Evolutionary conservation across 2,329 filamentous ascomycete species (phyloP), one percentile per base, ranked within the genome.

Genomic region (Monascus ruber): DNA sequence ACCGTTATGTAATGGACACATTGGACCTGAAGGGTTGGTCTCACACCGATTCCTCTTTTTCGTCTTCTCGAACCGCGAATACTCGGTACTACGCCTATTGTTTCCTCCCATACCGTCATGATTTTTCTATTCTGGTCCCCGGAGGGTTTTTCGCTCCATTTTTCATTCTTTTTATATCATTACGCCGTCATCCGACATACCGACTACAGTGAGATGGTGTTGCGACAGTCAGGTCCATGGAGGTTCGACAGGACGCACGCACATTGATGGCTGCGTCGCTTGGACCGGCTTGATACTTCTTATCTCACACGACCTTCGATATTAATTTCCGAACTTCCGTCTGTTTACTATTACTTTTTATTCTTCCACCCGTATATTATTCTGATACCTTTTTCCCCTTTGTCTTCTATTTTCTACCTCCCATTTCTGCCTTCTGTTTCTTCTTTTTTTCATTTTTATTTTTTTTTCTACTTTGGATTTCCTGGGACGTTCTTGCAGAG

Each of bases 1-100:
- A 75, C 83, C 56, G 80, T 98, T 68, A 96, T 96, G 89, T 96
- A 74, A 70, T 53, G 53, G 48, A 34, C 42, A 45, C 44, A 45
- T 50, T 17, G 17, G 17, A 17, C 17, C 17, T 17, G 17, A 17
- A 17, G 17, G 17, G 17, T 17, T 17, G 17, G 17, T 17, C 17
- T 17, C 17, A 17, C 3, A 17, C 17, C 17, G 17, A 17, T 17
- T 17, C 28, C 28, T 10, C 28, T 29, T 29, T 10, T 29, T 29
- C 28, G 28, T 10, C 28, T 17, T 17, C 3, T 17, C 17, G 17
- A 17, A 17, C 17, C 17, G 17, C 17, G 17, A 17, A 17, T 17
- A 17, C 17, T 17, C 17, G 2, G 17, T 17, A 17, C 17, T 10
- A 29, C 28, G 10, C 28, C 6, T 29, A 25, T 25, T 10, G 25